Base-by-base conservation (phyloP, 2,329 filamentous ascomycete species). In the Chaetomiaceae sp. region DNA sequence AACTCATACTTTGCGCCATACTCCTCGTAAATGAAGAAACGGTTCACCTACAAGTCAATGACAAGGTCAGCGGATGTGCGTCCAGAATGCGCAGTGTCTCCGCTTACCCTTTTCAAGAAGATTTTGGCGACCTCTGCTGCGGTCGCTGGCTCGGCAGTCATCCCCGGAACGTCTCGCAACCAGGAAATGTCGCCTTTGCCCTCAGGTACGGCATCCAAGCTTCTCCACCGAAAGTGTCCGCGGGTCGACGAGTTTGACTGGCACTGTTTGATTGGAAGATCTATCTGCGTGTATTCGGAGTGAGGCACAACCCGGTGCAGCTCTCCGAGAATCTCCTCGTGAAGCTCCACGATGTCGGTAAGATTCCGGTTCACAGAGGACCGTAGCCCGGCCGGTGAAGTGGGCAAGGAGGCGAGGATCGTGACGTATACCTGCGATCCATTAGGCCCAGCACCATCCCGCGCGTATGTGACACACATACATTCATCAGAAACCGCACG, bases 1-100 rank as follows among this genome's bases (percentile, higher is more conserved):
- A 90, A 78, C 61, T 95, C 89, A 69, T 94, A 95, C 66, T 92
- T 92, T 47, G 88, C 87, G 33, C 89, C 88, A 67, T 96, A 99
- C 63, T 95, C 89, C 71, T 95, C 88, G 66, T 99, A 99, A 46
- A 87, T 77, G 65, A 88, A 87, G 71, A 97, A 94, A 0, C 84
- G 83, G 55, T 82, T 81, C 72, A 95, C 85, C 89, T 95, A 15
- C n/a, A 23, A 33, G 1, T 15, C 34, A 14, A 11, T 12, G 9
- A 3, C 8, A 14, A 2, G 4, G 37, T 55, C 15, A 55, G 48
- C n/a, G 1, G 22, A 11, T 4, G 19, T 14, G 37, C 22, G 48
- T 44, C 60, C 25, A 53, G 7, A 7, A 6, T 8, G 34, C 11
- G n/a, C n/a, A 8, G 11, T 25, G 15, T 2, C 23, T 38, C 47